A percentile compares a stretch with the other conserved stretches of the same genome.
Evolutionary conservation across 306 rosid species (phyloP).

Genomic region (Vigna hirtella): DNA sequence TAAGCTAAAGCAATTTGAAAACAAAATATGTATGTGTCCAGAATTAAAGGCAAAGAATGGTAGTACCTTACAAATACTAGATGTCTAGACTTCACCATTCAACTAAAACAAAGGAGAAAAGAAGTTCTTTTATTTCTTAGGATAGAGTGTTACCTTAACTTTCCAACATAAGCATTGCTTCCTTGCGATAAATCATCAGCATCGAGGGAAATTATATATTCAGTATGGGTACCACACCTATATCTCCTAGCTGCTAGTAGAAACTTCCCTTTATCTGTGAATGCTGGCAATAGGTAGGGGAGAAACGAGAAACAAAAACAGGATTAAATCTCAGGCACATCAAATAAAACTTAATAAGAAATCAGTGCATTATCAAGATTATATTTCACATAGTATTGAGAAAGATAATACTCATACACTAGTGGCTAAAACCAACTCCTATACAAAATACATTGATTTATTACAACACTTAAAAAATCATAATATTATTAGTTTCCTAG

Average conservation of each 20-base stretch:
- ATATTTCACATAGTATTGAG: conserved; percentile 7
- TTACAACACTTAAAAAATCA: neutral
- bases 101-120: conserved; percentile 11
- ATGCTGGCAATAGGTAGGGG: conserved; percentile 61
- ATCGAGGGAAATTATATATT: conserved; percentile 92
- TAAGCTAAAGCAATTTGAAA: conserved; percentile 6
- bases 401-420: conserved; percentile 9
- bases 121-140: neutral
- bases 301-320: conserved; percentile 6
- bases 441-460: neutral
- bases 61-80: neutral
- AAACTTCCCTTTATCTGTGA: conserved; percentile 90
- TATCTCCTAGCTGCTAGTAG: conserved; percentile 93
- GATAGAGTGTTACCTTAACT: conserved; percentile 70
- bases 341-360: conserved; percentile 29
- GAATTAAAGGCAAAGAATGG: neutral
- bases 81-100: neutral
- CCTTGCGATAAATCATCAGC: conserved; percentile 91
- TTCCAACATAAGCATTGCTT: conserved; percentile 97
- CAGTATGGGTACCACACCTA: conserved; percentile 88
- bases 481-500: conserved; percentile 1
- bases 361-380: conserved; percentile 11
- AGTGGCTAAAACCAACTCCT: conserved; percentile 5
- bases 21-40: neutral
- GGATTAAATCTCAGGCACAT: conserved; percentile 29